phyloP scores from a whole-genome alignment of 2,329 filamentous ascomycete genomes.

The Diaporthe ilicicola region DNA sequence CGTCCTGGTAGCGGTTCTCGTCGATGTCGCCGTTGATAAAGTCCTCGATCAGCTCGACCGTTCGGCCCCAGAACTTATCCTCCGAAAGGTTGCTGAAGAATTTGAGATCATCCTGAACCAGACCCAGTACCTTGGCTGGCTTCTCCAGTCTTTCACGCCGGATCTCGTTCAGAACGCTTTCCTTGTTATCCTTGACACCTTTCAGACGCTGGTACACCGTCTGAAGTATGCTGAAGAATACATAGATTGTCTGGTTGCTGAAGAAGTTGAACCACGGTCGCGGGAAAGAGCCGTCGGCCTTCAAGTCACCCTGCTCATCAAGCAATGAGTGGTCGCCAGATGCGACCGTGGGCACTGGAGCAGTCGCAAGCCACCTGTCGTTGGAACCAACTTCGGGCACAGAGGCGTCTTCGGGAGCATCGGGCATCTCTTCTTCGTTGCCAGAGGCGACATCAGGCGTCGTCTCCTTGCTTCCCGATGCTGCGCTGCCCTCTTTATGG shows the following conservation, averaged over 20 bases:
- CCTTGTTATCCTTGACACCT: slow-evolving; percentile 82
- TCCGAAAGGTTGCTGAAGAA: slow-evolving; percentile 76
- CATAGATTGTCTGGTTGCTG: slow-evolving; percentile 88
- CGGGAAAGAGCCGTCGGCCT: slow-evolving; percentile 81
- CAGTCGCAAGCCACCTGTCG: slow-evolving; percentile 71
- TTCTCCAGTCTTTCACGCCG: slow-evolving; percentile 77
- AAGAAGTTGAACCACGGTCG: slow-evolving; percentile 89
- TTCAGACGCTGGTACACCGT: slow-evolving; percentile 86
- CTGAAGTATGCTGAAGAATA: slow-evolving; percentile 94
- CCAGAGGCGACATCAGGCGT: slow-evolving; percentile 85
- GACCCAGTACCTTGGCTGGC: slow-evolving; percentile 82
- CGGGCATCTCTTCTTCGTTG: slow-evolving; percentile 78
- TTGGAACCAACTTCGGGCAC: slow-evolving; percentile 68
- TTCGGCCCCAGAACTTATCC: slow-evolving; percentile 84
- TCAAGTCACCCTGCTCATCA: slow-evolving; percentile 70
- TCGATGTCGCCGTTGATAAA: slow-evolving; percentile 86
- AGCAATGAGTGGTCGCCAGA: slow-evolving; percentile 62
- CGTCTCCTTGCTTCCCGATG: slow-evolving; percentile 83
- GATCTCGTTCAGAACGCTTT: slow-evolving; percentile 77
- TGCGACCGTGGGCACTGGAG: slow-evolving; percentile 64
- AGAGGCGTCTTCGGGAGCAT: slow-evolving; percentile 64
- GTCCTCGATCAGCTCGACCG: slow-evolving; percentile 85
- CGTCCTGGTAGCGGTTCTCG: slow-evolving; percentile 85
- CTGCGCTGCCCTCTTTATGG: slow-evolving; percentile 82
- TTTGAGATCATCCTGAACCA: slow-evolving; percentile 80